phyloP scores from a whole-genome alignment of 202 grass and related monocot genomes.

The Elaeis oleifera region DNA sequence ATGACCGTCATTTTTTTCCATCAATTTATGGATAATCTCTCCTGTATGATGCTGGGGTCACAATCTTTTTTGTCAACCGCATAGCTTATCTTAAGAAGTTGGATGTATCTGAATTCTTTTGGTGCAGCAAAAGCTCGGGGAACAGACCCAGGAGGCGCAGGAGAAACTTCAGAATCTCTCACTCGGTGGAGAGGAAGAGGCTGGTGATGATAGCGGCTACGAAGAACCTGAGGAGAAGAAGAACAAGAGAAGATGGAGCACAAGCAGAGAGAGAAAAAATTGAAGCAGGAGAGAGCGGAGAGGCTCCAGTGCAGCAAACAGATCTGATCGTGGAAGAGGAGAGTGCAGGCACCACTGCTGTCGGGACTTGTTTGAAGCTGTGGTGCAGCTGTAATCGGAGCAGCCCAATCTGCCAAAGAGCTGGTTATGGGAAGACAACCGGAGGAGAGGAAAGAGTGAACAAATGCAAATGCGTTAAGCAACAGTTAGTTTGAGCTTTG shows the following conservation, averaged over 20 bases:
- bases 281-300: too few species aligned
- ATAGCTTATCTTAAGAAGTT: not conserved
- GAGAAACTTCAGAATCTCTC: not conserved
- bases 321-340: slow-evolving; percentile 4
- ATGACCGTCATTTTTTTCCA: too few species aligned
- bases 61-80: not conserved
- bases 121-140: slow-evolving; percentile 19
- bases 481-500: too few species aligned
- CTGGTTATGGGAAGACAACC: slow-evolving; percentile 46
- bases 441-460: slow-evolving; percentile 6
- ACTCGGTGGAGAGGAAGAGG: too few species aligned
- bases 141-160: not conserved
- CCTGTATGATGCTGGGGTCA: too few species aligned
- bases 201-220: too few species aligned
- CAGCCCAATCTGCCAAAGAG: slow-evolving; percentile 44
- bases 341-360: slow-evolving; percentile 12
- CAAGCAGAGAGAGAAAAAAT: not conserved
- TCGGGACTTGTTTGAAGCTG: slow-evolving; percentile 42
- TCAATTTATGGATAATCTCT: too few species aligned
- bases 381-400: slow-evolving; percentile 46
- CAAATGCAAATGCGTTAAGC: too few species aligned
- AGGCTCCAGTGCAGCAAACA: too few species aligned
- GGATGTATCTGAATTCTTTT: slow-evolving; percentile 8
- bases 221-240: not conserved
- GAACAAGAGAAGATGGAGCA: not conserved